These are phyloP conservation scores for Mycena maculata DNA, from an alignment of 768 basidiomycete genomes.

Conservation along the genomic window DNA sequence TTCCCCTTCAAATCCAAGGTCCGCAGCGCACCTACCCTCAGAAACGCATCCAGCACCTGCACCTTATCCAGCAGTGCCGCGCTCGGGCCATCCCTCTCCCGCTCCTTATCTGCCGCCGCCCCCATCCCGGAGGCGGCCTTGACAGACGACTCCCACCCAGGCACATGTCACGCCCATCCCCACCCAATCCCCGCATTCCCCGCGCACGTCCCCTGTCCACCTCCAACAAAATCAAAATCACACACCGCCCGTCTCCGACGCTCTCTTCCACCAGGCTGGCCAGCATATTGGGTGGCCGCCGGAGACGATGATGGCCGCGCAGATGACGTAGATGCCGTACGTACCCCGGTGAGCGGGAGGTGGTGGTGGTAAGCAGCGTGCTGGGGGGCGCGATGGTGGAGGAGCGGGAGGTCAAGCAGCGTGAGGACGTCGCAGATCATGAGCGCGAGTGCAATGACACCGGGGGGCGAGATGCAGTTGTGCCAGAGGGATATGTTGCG, in stretches of 20 bases:
- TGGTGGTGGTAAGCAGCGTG: no score
- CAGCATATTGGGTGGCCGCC: no score
- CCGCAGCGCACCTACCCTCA: slow-evolving; percentile 84
- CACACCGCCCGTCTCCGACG: slow-evolving; percentile 59
- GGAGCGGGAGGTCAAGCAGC: slow-evolving; percentile 41
- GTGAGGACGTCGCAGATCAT: slow-evolving; percentile 89
- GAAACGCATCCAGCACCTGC: slow-evolving; percentile 87
- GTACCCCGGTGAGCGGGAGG: no score
- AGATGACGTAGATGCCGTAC: slow-evolving; percentile 45
- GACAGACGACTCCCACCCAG: slow-evolving; percentile 39
- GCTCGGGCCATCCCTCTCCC: slow-evolving; percentile 63
- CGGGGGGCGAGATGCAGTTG: slow-evolving; percentile 86
- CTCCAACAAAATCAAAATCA: no score
- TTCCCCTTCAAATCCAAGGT: slow-evolving; percentile 94
- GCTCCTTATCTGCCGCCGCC: neutral
- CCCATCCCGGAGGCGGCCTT: slow-evolving; percentile 10
- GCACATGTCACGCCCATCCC: slow-evolving; percentile 59
- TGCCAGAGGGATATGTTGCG: slow-evolving; percentile 91
- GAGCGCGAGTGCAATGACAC: slow-evolving; percentile 91
- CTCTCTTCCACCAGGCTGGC: no score
- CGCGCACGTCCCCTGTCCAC: no score
- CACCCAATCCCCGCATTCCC: slow-evolving; percentile 76
- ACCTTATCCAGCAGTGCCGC: slow-evolving; percentile 89
- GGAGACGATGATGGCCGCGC: no score
- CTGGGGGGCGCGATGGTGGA: slow-evolving; percentile 45